Evolutionary conservation across 2,329 filamentous ascomycete species (phyloP).

Genomic region (Acrocalymma vagum): DNA sequence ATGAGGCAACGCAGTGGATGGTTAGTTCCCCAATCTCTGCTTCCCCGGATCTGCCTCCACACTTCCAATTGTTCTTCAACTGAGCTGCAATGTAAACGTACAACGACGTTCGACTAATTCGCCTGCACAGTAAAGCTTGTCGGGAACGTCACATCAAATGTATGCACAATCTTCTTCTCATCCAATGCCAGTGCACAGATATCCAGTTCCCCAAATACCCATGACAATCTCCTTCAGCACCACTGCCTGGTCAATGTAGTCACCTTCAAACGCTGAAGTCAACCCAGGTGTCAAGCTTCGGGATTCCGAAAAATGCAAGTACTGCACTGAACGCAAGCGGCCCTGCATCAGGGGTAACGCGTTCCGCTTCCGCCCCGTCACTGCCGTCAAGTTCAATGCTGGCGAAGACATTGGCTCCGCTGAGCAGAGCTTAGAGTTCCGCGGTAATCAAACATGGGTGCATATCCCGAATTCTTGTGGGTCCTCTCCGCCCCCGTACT

Average conservation of each 20-base stretch:
- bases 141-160: slow-evolving; percentile 43
- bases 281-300: slow-evolving; percentile 39
- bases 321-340: slow-evolving; percentile 37
- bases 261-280: no score
- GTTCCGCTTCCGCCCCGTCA: slow-evolving; percentile 40
- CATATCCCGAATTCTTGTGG: slow-evolving; percentile 33
- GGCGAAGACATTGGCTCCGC: slow-evolving; percentile 39
- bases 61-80: no score
- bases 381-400: slow-evolving; percentile 40
- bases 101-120: slow-evolving; percentile 20
- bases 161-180: no score
- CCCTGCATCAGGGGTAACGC: slow-evolving; percentile 38
- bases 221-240: no score
- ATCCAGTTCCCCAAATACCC: slow-evolving; percentile 1
- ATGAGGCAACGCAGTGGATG: slow-evolving; percentile 42
- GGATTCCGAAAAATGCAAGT: slow-evolving; percentile 38
- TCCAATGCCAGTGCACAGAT: not conserved
- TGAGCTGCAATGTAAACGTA: slow-evolving; percentile 1
- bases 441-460: slow-evolving; percentile 35
- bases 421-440: slow-evolving; percentile 37
- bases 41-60: slow-evolving; percentile 5
- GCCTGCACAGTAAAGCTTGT: slow-evolving; percentile 32
- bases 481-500: slow-evolving; percentile 2
- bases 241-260: no score
- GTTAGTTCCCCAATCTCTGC: slow-evolving; percentile 25